These are phyloP conservation scores for Leucogyrophana mollusca DNA, from an alignment of 768 basidiomycete genomes.

Conservation along the genomic window DNA sequence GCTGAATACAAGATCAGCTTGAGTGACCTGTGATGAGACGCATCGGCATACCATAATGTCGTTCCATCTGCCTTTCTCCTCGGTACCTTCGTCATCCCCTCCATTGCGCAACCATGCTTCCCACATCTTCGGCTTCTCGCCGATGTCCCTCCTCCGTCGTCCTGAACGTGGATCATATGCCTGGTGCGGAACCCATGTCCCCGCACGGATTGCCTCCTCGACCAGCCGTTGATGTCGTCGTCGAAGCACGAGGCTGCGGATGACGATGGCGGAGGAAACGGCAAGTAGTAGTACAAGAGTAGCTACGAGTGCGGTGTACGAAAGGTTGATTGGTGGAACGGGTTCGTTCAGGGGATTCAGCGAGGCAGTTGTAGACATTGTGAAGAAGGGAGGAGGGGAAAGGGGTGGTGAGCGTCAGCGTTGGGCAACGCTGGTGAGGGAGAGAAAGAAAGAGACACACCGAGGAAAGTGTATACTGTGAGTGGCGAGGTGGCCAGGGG, in stretches of 20 bases:
- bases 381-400: neutral
- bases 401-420: conserved; percentile 1
- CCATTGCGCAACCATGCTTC: conserved; percentile 20
- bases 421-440: neutral
- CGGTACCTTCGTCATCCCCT: conserved; percentile 8
- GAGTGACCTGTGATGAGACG: neutral
- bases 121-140: conserved; percentile 30
- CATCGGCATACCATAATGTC: conserved; percentile 23
- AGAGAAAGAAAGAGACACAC: conserved; percentile 13
- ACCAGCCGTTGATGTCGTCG: conserved; percentile 57
- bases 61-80: conserved; percentile 25
- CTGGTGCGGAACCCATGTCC: conserved; percentile 51
- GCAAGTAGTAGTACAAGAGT: conserved; percentile 66
- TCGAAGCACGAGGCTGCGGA: conserved; percentile 63
- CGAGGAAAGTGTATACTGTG: conserved; percentile 32
- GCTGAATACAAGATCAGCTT: conserved; percentile 13
- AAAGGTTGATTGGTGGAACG: conserved; percentile 10
- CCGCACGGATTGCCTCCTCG: conserved; percentile 63
- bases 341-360: conserved; percentile 1
- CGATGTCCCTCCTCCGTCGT: conserved; percentile 24
- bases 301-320: conserved; percentile 49
- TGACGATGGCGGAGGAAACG: conserved; percentile 66
- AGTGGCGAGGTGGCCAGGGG: conserved; percentile 1
- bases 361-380: conserved; percentile 16
- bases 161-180: conserved; percentile 10